A percentile compares a stretch with the other conserved stretches of the same genome.
phyloP scores from a whole-genome alignment of 2,329 filamentous ascomycete genomes.

The Neopestalotiopsis clavispora region DNA sequence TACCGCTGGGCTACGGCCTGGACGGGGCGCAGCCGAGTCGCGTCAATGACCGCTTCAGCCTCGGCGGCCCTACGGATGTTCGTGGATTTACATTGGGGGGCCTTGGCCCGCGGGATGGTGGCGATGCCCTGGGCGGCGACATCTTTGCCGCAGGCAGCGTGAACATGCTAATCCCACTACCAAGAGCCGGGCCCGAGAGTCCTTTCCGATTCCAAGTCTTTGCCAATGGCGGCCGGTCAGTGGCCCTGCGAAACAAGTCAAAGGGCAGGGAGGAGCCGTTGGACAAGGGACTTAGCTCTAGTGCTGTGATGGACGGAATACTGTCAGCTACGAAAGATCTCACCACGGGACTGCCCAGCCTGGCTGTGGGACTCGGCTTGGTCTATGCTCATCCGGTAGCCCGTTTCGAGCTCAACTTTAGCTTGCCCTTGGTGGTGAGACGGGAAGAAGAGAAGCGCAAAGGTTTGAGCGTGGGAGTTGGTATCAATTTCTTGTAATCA shows the following conservation, averaged over 20 bases:
- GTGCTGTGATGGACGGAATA: conserved; percentile 59
- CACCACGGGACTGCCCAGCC: conserved; percentile 76
- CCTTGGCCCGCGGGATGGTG: conserved; percentile 84
- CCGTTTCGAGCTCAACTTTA: conserved; percentile 95
- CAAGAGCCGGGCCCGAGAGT: conserved; percentile 79
- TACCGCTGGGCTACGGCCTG: conserved; percentile 66
- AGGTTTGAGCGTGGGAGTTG: conserved; percentile 92
- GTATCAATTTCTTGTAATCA: conserved; percentile 86
- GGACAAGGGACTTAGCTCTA: conserved; percentile 39
- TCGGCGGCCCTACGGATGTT: conserved; percentile 93
- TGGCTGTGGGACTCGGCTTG: conserved; percentile 85
- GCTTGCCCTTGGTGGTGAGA: conserved; percentile 80
- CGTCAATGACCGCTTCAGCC: conserved; percentile 92
- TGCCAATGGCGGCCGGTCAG: conserved; percentile 84
- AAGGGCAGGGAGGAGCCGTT: conserved; percentile 47
- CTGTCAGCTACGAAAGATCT: conserved; percentile 71
- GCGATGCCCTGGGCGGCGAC: conserved; percentile 88
- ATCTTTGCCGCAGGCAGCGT: conserved; percentile 88
- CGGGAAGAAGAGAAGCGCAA: conserved; percentile 88
- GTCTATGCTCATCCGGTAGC: conserved; percentile 96
- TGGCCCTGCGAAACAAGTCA: conserved; percentile 70
- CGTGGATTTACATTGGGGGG: conserved; percentile 91
- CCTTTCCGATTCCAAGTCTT: conserved; percentile 89
- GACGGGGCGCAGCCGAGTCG: conserved; percentile 69
- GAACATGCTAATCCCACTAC: conserved; percentile 84